Percentiles rank a stretch among this genome's conserved stretches.
These are phyloP conservation scores for Vickermania ingenoplastis DNA, from an alignment of 208 protist genomes.

Conservation along the genomic window DNA sequence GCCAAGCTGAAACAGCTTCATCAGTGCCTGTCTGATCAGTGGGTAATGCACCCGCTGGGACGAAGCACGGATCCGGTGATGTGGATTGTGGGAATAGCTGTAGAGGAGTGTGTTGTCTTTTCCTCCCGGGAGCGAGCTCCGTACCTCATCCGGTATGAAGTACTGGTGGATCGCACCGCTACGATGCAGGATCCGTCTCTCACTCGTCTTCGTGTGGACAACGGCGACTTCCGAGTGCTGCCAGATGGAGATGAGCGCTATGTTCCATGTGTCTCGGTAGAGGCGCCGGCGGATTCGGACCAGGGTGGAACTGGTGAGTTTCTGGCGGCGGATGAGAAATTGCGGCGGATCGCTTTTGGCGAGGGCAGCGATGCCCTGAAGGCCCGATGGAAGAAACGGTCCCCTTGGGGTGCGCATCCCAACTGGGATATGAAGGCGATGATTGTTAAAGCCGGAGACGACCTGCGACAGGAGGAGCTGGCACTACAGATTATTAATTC, in stretches of 20 bases:
- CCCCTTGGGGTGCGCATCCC: conserved; percentile 70
- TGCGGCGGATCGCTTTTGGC: conserved; percentile 48
- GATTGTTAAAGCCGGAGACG: conserved; percentile 90
- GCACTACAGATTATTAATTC: conserved; percentile 85
- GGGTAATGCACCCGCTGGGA: conserved; percentile 67
- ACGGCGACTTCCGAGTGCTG: conserved; percentile 50
- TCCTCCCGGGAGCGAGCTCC: conserved; percentile 80
- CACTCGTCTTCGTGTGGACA: conserved; percentile 42
- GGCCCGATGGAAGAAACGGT: conserved; percentile 41
- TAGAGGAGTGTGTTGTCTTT: conserved; percentile 86
- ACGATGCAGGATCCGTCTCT: conserved; percentile 66
- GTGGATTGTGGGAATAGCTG: conserved; percentile 80
- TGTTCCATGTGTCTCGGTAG: conserved; percentile 4
- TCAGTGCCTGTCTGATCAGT: conserved; percentile 30
- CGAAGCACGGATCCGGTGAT: conserved; percentile 44
- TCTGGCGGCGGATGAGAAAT: conserved; percentile 11
- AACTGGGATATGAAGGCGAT: conserved; percentile 78
- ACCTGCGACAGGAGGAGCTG: conserved; percentile 90
- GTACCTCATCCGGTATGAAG: conserved; percentile 78
- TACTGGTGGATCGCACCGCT: conserved; percentile 77
- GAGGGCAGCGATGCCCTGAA: conserved; percentile 38
- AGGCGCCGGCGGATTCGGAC: not conserved
- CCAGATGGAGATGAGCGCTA: conserved; percentile 40
- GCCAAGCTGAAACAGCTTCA: conserved; percentile 52
- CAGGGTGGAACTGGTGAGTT: not conserved